Evolutionary conservation across 352 stramenopile species (phyloP), one percentile per base, ranked within the genome.

Genomic region (Pythium dissotocum): DNA sequence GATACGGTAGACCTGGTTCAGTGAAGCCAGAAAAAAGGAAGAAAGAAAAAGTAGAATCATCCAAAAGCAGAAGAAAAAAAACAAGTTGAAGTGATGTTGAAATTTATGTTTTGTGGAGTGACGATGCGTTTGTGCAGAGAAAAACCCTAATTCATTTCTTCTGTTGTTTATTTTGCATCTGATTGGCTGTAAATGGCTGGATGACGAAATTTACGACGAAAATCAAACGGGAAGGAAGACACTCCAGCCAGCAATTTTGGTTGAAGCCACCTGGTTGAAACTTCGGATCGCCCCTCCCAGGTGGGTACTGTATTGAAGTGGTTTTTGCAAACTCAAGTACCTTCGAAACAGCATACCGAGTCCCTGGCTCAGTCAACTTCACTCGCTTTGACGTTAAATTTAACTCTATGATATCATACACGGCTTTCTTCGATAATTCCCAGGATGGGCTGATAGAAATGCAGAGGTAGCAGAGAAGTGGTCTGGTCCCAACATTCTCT

Each of bases 401-500:
- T 55, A 12, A 30, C 44, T 65, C 13, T 60, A 42, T n/a, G 33
- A 61, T 32, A 16, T 26, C 4, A 64, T 64, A 52, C 54, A 55
- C 63, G 63, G 6, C 18, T 21, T 18, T 18, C 13, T 18, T 9
- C 35, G 5, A n/a, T 49, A 13, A 10, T 12, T 42, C 26, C 24
- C 8, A 13, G 53, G 54, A 63, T 71, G 65, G 52, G 65, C 38
- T 60, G 53, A 71, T 71, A 66, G 61, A 67, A 62, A 71, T 67
- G 65, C 52, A 58, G 33, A 67, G 65, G 65, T 57, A 52, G 30
- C 36, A 71, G 52, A 67, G 58, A 71, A 71, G 61, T 48, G 65
- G 30, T 51, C 65, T 63, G 58, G 58, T 63, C 65, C 26, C 24
- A 35, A 33, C 21, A 28, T n/a, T 61, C 10, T 44, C 35, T 60